These are phyloP conservation scores for Thelonectria olida DNA, from an alignment of 2,329 filamentous ascomycete species.

Conservation along the genomic window DNA sequence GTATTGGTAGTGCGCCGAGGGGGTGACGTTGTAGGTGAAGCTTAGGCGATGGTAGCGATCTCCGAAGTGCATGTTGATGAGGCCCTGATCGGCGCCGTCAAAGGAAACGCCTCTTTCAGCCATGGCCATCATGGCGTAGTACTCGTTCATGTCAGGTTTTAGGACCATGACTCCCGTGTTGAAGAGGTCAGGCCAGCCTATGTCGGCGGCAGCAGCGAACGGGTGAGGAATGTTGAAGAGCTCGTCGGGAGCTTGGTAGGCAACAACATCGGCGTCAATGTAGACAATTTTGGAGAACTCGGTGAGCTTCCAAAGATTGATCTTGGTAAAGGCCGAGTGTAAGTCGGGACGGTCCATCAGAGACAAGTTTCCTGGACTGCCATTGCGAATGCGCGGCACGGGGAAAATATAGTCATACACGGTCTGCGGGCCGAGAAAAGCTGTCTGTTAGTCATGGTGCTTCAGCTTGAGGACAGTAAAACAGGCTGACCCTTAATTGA, in stretches of 20 bases:
- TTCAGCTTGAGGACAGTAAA: neutral
- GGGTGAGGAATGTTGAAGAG: slow-evolving; percentile 74
- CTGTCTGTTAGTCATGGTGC: slow-evolving; percentile 15
- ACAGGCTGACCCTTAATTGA: slow-evolving; percentile 74
- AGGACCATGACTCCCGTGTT: slow-evolving; percentile 98
- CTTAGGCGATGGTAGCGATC: slow-evolving; percentile 85
- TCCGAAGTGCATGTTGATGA: slow-evolving; percentile 94
- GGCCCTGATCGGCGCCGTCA: slow-evolving; percentile 94
- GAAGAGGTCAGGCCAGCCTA: slow-evolving; percentile 98
- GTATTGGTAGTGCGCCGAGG: slow-evolving; percentile 97
- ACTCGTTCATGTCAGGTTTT: slow-evolving; percentile 86
- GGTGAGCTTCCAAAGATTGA: slow-evolving; percentile 89
- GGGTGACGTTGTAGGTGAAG: slow-evolving; percentile 97
- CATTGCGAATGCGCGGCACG: slow-evolving; percentile 81
- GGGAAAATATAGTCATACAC: slow-evolving; percentile 91
- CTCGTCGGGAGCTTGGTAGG: slow-evolving; percentile 89
- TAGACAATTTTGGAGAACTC: slow-evolving; percentile 95
- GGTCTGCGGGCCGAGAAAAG: slow-evolving; percentile 56
- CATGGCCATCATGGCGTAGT: slow-evolving; percentile 84
- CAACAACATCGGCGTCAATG: slow-evolving; percentile 93
- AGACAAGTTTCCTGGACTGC: slow-evolving; percentile 81
- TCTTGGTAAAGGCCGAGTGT: slow-evolving; percentile 94
- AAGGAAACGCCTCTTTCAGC: slow-evolving; percentile 91
- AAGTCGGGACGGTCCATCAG: slow-evolving; percentile 93
- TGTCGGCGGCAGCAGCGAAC: slow-evolving; percentile 84